Base-by-base conservation (phyloP, 345 rosid species). In the Crucihimalaya himalaica region DNA sequence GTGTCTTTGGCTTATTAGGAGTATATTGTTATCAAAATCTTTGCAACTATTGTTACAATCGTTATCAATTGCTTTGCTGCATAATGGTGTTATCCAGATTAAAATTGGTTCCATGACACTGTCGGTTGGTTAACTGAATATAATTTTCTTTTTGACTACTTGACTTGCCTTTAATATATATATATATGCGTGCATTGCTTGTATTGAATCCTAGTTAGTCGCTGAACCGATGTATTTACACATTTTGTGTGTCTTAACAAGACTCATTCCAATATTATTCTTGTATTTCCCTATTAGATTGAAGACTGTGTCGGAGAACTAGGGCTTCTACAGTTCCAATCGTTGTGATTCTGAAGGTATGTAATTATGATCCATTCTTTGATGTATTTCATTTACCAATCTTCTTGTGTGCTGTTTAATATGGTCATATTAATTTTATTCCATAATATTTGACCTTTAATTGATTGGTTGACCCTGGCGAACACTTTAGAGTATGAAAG, bases 271-370 rank as follows among this genome's bases (percentile, higher is more conserved):
- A 60, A 15, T 60, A 29, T 68, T 50, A 16, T 52, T 42, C 40
- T 47, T 53, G 5, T 54, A 50, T 52, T 61, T 50, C 48, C 31
- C 63, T 27, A 72, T 74, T 78, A 92, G 99, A 95, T 95, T 71
- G 99, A 88, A 83, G 82, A 79, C 71, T 95, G 96, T 92, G 96
- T 71, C 83, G 83, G 74, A 86, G 80, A 75, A 88, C 85, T 64
- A 84, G 71, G 77, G 84, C 96, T 34, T 86, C 90, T 74, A 97
- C 96, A 29, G 91, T 92, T 78, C 99, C 99, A 51, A 86, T 95
- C 58, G 75, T 92, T 76, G 76, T 77, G 97, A 95, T 79, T 87
- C 96, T 79, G 92, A 86, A 92, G 99, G 99, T 94, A 63, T 59
- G 57, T 35, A 34, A 51, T 54, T 89, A 64, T 42, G 63, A 34